Percentiles rank a stretch among this genome's conserved stretches.
These are phyloP conservation scores for Backusella tuberculispora DNA, from an alignment of 192 early-diverging fungal species.

Conservation along the genomic window DNA sequence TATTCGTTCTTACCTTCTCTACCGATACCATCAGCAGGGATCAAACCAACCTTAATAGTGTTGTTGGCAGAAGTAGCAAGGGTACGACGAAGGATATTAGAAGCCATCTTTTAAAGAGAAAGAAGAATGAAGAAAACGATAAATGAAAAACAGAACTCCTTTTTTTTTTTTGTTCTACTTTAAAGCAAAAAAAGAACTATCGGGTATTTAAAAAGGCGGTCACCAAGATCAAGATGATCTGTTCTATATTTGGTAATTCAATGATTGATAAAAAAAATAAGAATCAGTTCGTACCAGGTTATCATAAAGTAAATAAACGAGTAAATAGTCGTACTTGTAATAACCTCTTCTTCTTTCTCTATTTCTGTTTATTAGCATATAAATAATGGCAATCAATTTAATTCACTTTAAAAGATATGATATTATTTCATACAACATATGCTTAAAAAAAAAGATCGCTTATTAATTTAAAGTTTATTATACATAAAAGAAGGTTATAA, in stretches of 20 bases:
- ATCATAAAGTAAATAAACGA: no score
- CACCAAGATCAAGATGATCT: conserved; percentile 17
- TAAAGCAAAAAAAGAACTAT: background rate
- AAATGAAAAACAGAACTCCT: background rate
- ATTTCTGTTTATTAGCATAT: no score
- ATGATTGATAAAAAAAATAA: conserved; percentile 5
- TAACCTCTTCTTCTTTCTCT: no score
- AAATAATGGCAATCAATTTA: no score
- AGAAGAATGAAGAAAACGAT: conserved; percentile 7
- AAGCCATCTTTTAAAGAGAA: conserved; percentile 37
- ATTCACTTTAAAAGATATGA: no score
- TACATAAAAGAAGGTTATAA: no score
- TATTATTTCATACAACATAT: no score
- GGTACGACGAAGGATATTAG: conserved; percentile 38
- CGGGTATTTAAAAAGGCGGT: conserved; percentile 17
- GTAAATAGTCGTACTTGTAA: no score
- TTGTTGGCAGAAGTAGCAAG: conserved; percentile 43
- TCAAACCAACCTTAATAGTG: conserved; percentile 82
- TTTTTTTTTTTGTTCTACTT: background rate
- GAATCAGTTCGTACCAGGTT: background rate
- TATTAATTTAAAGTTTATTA: no score
- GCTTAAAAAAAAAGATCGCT: no score
- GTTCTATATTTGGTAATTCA: background rate
- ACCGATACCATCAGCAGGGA: conserved; percentile 97
- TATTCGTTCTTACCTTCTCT: conserved; percentile 72